Base-by-base conservation (phyloP, 2,329 filamentous ascomycete species). In the Phymatotrichopsis omnivora region DNA sequence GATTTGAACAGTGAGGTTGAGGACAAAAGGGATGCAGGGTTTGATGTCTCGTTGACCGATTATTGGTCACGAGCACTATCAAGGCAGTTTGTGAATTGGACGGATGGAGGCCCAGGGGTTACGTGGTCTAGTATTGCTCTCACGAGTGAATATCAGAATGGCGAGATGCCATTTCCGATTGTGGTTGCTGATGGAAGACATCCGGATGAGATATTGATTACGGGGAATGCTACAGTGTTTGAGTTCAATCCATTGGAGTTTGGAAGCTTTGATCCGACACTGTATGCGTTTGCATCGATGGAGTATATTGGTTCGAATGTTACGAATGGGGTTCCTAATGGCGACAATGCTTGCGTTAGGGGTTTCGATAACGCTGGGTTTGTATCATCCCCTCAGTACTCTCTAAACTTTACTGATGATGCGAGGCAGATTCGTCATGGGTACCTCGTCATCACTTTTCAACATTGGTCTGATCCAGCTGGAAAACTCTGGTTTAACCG, bases 11-110 rank as follows among this genome's bases (percentile, higher is more conserved):
- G 73, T 8, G 68, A 74, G 11, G 80, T 86, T 1, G 54, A 67
- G 0, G 67, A 61, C 3, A 91, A 89, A 65, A 57, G 60, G 1
- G 62, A 78, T 47, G 80, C 78, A 12, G 75, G 76, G 0, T 87
- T 71, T 59, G 67, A 78, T 34, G 75, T 74, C 3, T 82, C 83
- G 7, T 71, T 94, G 46, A 94, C 87, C 0, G 87, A 95, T 66
- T 85, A 85, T 63, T 93, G 86, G 81, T 84, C 83, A 22, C 80
- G 86, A 47, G 83, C 83, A 35, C 71, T 94, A n/a, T 80, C 80
- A 1, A 93, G 82, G 64, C 86, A 94, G 65, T 73, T 94, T 36
- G 74, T 94, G 60, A 82, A 89, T 60, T 81, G 75, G 5, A 72
- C 71, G 1, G 65, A 51, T 42, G 87, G 86, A 29, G 86, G 84